Evolutionary conservation across 257 asterid genomes (phyloP), one percentile per base, ranked within the genome.

Genomic region (Solanum rostratum): DNA sequence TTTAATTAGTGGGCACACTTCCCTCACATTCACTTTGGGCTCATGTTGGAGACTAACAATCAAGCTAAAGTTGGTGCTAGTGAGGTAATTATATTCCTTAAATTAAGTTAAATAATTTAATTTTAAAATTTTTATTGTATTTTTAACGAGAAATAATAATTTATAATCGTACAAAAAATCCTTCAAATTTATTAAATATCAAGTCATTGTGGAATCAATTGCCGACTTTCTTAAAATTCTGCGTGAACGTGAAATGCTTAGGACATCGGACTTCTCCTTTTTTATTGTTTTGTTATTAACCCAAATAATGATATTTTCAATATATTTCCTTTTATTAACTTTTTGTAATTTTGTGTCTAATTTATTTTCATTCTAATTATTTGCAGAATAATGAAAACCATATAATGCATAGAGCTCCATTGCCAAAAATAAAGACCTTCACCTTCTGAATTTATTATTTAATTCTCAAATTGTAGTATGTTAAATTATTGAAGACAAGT

Each of bases 1-100:
- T 76, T 55, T 43, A 30, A 66, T 30, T 66, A 95, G 98, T 95
- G 98, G 98, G 98, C 98, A 84, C 98, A 95, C 65, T 95, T 92
- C 87, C 97, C 98, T 89, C 97, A 95, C 84, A 95, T 95, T 88
- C 98, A 95, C 86, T 95, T 93, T 85, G 98, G 98, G 69, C 92
- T 95, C 69, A 95, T 91, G 95, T 65, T 95, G 93, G 98, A 95
- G 91, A 87, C 88, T 84, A 91, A 88, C 69, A 92, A 88, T 89
- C 91, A 89, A 81, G 82, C 91, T 79, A 88, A 93, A 82, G 85
- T 85, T 43, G 90, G 83, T 83, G 91, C 86, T 92, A 33, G 50
- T 68, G n/a, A 84, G 86, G 57, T 84, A 29, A 66, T 66, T 30
- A 66, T 66, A 30, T 65, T 30, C 12, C 46, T 65, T 30, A 30